These are phyloP conservation scores for Melaleuca alternifolia DNA, from an alignment of 345 rosid genomes.

Conservation along the genomic window DNA sequence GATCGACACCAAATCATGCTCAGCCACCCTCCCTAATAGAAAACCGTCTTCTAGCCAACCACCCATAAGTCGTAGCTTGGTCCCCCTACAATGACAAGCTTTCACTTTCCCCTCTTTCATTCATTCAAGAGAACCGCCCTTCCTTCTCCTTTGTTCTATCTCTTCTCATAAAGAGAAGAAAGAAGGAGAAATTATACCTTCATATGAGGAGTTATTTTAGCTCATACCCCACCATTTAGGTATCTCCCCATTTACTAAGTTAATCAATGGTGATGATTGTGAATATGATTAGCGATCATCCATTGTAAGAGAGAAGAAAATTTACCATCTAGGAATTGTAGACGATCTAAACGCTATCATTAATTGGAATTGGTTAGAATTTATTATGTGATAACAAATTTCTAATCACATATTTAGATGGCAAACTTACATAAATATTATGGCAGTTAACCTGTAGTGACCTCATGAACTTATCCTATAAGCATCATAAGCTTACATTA, in stretches of 20 bases:
- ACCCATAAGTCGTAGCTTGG: background rate
- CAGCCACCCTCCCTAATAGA: background rate
- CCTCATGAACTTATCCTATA: background rate
- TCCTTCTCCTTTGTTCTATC: background rate
- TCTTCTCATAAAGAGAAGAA: background rate
- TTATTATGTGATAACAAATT: background rate
- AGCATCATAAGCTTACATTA: background rate
- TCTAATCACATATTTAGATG: too few species aligned
- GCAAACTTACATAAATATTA: background rate
- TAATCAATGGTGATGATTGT: background rate
- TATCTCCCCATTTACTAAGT: background rate
- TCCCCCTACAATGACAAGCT: background rate
- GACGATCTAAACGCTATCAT: rapidly evolving
- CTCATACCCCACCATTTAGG: background rate
- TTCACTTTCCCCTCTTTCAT: background rate
- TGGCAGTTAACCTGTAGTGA: background rate
- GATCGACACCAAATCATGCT: background rate
- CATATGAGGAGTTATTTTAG: background rate
- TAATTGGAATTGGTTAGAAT: background rate
- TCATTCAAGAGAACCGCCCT: background rate
- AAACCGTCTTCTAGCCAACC: background rate
- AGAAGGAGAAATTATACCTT: background rate
- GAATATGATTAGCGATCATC: background rate
- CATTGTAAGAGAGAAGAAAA: background rate
- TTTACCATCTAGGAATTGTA: background rate